Conservation (phyloP, 2,329 filamentous ascomycete genomes). For the Penicillium sp. region DNA sequence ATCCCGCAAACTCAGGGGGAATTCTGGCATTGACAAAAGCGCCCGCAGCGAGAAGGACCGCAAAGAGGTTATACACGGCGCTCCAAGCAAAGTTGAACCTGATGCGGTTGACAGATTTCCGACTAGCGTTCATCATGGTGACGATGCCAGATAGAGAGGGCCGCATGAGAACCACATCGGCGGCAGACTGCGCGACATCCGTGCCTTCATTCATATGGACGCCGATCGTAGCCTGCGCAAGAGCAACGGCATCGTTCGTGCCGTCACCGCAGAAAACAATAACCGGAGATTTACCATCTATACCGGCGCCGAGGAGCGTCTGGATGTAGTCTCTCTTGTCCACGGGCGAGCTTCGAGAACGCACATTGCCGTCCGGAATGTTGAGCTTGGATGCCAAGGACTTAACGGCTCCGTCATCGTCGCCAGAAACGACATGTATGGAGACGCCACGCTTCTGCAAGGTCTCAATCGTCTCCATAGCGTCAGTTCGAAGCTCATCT, state of each 20-base stretch:
- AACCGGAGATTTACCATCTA: slow-evolving; percentile 28
- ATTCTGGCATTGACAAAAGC: slow-evolving; percentile 65
- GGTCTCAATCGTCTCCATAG: slow-evolving; percentile 55
- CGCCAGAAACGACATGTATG: slow-evolving; percentile 62
- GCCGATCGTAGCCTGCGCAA: slow-evolving; percentile 72
- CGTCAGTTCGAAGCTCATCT: slow-evolving; percentile 54
- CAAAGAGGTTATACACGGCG: slow-evolving; percentile 70
- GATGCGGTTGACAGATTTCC: slow-evolving; percentile 53
- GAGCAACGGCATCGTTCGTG: slow-evolving; percentile 75
- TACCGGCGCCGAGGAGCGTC: slow-evolving; percentile 27
- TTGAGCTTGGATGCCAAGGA: slow-evolving; percentile 50
- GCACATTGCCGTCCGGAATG: slow-evolving; percentile 46
- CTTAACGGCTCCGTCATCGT: slow-evolving; percentile 55
- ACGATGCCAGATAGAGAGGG: slow-evolving; percentile 61
- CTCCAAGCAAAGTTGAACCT: slow-evolving; percentile 73
- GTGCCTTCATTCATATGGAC: slow-evolving; percentile 67
- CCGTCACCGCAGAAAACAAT: slow-evolving; percentile 78
- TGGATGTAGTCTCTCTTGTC: slow-evolving; percentile 61
- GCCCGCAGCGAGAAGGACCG: slow-evolving; percentile 68
- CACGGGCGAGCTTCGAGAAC: slow-evolving; percentile 54
- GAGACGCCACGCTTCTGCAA: slow-evolving; percentile 54
- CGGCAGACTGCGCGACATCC: slow-evolving; percentile 68
- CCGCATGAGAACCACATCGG: slow-evolving; percentile 70
- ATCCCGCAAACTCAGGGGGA: slow-evolving; percentile 66
- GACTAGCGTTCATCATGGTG: slow-evolving; percentile 60